Evolutionary conservation across 176 grass and related monocot species (phyloP).

Genomic region (Zoysia pacifica): DNA sequence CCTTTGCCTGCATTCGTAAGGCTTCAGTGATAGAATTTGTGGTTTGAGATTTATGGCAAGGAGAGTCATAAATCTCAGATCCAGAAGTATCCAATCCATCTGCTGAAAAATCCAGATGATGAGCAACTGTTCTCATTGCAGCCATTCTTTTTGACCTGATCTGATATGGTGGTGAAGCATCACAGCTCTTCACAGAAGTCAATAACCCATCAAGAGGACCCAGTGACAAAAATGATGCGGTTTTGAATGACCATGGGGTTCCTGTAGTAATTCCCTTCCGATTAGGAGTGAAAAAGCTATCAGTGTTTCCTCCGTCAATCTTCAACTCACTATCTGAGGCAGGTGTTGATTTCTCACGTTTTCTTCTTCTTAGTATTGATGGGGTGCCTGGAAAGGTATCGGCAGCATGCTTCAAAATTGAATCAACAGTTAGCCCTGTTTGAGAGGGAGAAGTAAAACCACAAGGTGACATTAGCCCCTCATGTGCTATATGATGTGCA

Average conservation of each 20-base stretch:
- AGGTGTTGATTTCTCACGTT: slow-evolving; percentile 57
- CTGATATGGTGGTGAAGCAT: slow-evolving; percentile 81
- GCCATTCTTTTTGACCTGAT: slow-evolving; percentile 74
- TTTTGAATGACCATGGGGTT: slow-evolving; percentile 44
- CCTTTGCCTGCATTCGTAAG: slow-evolving; percentile 31
- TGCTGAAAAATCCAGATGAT: slow-evolving; percentile 85
- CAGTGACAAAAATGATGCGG: slow-evolving; percentile 45
- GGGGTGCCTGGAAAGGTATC: slow-evolving; percentile 73
- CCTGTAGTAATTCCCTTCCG: slow-evolving; percentile 21
- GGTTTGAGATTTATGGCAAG: slow-evolving; percentile 42
- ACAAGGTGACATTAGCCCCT: slow-evolving; percentile 25
- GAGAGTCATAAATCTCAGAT: slow-evolving; percentile 45
- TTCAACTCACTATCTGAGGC: slow-evolving; percentile 48
- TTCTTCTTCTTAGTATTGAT: slow-evolving; percentile 89
- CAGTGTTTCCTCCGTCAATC: slow-evolving; percentile 39
- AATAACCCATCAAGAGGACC: slow-evolving; percentile 49
- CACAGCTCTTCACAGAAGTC: slow-evolving; percentile 50
- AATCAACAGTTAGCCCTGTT: slow-evolving; percentile 55
- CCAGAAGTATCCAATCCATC: slow-evolving; percentile 49
- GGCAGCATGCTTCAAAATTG: slow-evolving; percentile 78
- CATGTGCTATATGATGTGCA: slow-evolving; percentile 31
- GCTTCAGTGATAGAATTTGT: slow-evolving; percentile 35
- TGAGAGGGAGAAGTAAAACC: slow-evolving; percentile 47
- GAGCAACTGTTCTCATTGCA: slow-evolving; percentile 69
- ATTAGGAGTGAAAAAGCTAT: slow-evolving; percentile 52